Percentiles rank a stretch among this genome's conserved stretches.
Evolutionary conservation across 1,284 basidiomycete species (phyloP).

Genomic region (Sporisorium iseilematis-ciliati): DNA sequence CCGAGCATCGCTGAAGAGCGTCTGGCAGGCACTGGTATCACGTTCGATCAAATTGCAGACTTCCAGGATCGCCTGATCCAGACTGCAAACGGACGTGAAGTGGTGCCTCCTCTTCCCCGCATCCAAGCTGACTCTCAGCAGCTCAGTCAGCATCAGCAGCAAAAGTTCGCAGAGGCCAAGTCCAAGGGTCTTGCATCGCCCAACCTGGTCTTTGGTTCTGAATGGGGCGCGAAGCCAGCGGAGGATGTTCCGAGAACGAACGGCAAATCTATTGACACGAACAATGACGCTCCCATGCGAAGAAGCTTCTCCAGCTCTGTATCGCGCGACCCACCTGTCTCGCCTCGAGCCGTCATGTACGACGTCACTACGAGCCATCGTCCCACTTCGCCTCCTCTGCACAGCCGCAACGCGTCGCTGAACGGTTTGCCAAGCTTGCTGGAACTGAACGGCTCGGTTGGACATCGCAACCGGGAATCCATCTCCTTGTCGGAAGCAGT

Average conservation of each 20-base stretch:
- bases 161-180: slow-evolving; percentile 41
- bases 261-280: neutral
- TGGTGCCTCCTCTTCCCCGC: slow-evolving; percentile 25
- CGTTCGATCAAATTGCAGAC: slow-evolving; percentile 53
- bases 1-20: slow-evolving; percentile 34
- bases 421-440: slow-evolving; percentile 53
- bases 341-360: slow-evolving; percentile 60
- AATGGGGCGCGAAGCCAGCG: slow-evolving; percentile 16
- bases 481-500: slow-evolving; percentile 51
- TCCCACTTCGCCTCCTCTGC: slow-evolving; percentile 58
- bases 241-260: neutral
- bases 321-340: slow-evolving; percentile 27
- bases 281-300: slow-evolving; percentile 5
- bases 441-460: slow-evolving; percentile 39
- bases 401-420: slow-evolving; percentile 37
- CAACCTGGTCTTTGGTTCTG: slow-evolving; percentile 28
- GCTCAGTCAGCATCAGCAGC: slow-evolving; percentile 1
- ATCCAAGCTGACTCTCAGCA: slow-evolving; percentile 9
- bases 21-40: slow-evolving; percentile 52
- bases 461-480: slow-evolving; percentile 33
- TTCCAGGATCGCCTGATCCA: slow-evolving; percentile 54
- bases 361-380: slow-evolving; percentile 64
- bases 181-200: slow-evolving; percentile 43
- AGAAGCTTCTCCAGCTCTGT: slow-evolving; percentile 19
- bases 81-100: slow-evolving; percentile 30